A percentile compares a stretch with the other conserved stretches of the same genome.
Conservation (phyloP, 2,329 filamentous ascomycete species). For the Phyllosticta ampelicida region DNA sequence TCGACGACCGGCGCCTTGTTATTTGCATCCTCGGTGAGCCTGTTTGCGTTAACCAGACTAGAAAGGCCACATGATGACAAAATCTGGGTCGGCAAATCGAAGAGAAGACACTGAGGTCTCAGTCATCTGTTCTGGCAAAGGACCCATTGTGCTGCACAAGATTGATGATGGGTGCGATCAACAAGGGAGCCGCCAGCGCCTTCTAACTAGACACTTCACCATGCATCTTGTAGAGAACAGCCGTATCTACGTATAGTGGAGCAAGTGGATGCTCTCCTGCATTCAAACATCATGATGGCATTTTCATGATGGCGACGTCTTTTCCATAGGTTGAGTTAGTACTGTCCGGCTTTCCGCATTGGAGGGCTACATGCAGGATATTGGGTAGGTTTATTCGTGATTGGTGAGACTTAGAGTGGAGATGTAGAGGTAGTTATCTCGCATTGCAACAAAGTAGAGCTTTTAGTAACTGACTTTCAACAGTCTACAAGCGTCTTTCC, state of each 20-base stretch:
- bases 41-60: slow-evolving; percentile 13
- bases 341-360: neutral
- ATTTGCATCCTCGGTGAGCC: slow-evolving; percentile 18
- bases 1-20: slow-evolving; percentile 15
- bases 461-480: neutral
- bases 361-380: neutral
- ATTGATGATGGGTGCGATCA: neutral
- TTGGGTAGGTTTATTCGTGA: neutral
- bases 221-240: neutral
- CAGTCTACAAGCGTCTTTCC: neutral
- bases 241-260: neutral
- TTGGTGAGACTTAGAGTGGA: neutral
- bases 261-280: neutral
- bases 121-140: neutral
- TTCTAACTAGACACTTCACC: neutral
- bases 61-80: slow-evolving; percentile 12
- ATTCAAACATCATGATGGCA: neutral
- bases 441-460: neutral
- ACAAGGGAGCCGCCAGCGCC: neutral
- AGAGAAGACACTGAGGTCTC: neutral
- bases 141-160: neutral
- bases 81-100: neutral
- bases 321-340: neutral
- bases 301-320: neutral
- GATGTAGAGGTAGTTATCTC: neutral